Percentiles rank a stretch among this genome's conserved stretches.
phyloP scores from a whole-genome alignment of 352 stramenopile species.

The Globisporangium carolinianum region DNA sequence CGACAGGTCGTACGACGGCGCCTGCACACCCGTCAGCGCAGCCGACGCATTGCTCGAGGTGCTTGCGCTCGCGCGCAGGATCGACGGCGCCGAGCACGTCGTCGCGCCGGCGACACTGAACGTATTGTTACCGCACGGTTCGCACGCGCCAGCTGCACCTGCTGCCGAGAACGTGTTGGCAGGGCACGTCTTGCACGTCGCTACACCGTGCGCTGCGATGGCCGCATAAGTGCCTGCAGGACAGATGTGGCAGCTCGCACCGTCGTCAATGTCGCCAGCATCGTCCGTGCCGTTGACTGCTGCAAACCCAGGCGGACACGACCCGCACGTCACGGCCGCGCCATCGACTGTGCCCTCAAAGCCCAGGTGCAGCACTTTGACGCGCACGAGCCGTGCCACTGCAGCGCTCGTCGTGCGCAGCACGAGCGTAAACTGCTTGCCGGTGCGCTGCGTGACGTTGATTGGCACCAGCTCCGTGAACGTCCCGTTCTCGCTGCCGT shows the following conservation, averaged over 20 bases:
- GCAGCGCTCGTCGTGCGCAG: conserved; percentile 40
- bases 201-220: conserved; percentile 20
- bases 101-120: conserved; percentile 35
- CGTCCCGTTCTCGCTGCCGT: conserved; percentile 63
- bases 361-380: conserved; percentile 40
- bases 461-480: conserved; percentile 48
- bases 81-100: conserved; percentile 37
- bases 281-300: conserved; percentile 15
- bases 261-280: conserved; percentile 10
- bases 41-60: conserved; percentile 4
- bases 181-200: conserved; percentile 44
- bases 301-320: conserved; percentile 48
- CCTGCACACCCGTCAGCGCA: conserved; percentile 18
- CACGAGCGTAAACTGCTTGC: conserved; percentile 54
- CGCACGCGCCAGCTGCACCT: conserved; percentile 40
- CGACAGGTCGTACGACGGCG: conserved; percentile 67
- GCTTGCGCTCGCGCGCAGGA: conserved; percentile 33
- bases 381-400: conserved; percentile 38
- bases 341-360: conserved; percentile 48
- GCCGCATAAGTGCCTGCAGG: conserved; percentile 44
- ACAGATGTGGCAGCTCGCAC: conserved; percentile 40
- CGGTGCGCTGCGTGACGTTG: conserved; percentile 30
- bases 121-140: conserved; percentile 56
- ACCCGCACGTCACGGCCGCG: conserved; percentile 41
- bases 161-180: conserved; percentile 51